A percentile compares a stretch with the other conserved stretches of the same genome.
Evolutionary conservation across 78 protist species (phyloP).

Genomic region (Polysphondylium violaceum): DNA sequence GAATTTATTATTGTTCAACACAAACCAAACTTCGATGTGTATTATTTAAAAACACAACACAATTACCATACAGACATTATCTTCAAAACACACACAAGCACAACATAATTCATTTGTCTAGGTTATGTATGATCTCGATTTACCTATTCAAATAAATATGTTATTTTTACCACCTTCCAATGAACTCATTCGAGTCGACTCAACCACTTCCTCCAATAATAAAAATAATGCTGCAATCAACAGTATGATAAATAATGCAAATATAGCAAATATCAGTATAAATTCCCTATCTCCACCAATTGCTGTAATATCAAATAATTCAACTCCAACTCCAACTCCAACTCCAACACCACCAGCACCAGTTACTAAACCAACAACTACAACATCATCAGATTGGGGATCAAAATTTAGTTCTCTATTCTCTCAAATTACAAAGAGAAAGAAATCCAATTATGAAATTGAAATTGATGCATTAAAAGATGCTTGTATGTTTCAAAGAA

Average conservation of each 20-base stretch:
- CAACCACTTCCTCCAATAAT: conserved; percentile 1
- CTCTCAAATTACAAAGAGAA: conserved; percentile 36
- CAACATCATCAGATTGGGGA: conserved; percentile 42
- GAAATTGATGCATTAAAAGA: conserved; percentile 72
- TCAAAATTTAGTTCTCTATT: conserved; percentile 53
- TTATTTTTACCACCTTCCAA: conserved; percentile 31
- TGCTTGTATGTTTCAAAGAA: conserved; percentile 7
- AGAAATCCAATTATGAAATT: conserved; percentile 63
- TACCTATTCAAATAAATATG: conserved; percentile 15
- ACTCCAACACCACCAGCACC: neutral
- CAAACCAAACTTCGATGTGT: no score
- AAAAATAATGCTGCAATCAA: conserved; percentile 17
- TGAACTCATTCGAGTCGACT: conserved; percentile 10
- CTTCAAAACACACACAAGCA: neutral
- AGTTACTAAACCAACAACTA: neutral
- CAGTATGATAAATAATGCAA: neutral
- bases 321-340: neutral
- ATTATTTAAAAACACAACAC: no score
- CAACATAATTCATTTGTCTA: neutral
- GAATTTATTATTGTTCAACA: no score
- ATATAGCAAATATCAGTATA: neutral
- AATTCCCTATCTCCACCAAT: neutral
- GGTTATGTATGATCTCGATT: conserved; percentile 18
- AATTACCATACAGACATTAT: neutral
- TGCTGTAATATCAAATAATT: neutral